phyloP scores from a whole-genome alignment of 2,329 filamentous ascomycete species.

The Dactylellina sp. region DNA sequence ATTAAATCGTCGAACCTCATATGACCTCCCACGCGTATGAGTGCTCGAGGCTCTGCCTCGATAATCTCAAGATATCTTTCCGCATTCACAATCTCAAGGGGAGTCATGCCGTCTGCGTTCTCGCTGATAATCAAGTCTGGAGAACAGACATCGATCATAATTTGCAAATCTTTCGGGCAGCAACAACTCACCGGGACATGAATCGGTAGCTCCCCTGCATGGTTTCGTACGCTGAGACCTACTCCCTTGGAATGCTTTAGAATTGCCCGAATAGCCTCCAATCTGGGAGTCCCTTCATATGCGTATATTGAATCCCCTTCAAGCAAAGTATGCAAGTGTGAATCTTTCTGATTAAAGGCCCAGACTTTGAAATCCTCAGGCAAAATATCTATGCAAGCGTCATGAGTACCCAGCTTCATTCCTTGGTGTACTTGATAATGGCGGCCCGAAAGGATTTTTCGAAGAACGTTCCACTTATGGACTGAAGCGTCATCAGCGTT shows the following conservation, averaged over 20 bases:
- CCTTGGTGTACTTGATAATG: slow-evolving; percentile 61
- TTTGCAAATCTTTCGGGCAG: slow-evolving; percentile 60
- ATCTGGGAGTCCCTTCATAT: background rate
- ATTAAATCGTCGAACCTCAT: background rate
- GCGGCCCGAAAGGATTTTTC: slow-evolving; percentile 61
- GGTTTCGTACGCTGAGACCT: slow-evolving; percentile 63
- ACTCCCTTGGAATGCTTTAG: slow-evolving; percentile 70
- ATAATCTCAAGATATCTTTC: background rate
- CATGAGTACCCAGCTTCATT: background rate
- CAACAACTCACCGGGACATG: slow-evolving; percentile 65
- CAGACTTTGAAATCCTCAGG: slow-evolving; percentile 22
- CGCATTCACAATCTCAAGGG: slow-evolving; percentile 51
- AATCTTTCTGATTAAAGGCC: slow-evolving; percentile 15
- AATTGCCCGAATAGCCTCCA: slow-evolving; percentile 65
- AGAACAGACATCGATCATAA: slow-evolving; percentile 60
- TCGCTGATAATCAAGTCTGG: slow-evolving; percentile 55
- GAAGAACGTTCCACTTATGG: slow-evolving; percentile 70
- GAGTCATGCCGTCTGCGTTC: slow-evolving; percentile 58
- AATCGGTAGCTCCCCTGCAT: slow-evolving; percentile 1
- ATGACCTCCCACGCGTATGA: too few relatives aligned
- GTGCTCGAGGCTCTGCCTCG: too few relatives aligned
- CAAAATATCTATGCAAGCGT: slow-evolving; percentile 11
- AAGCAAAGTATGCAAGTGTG: slow-evolving; percentile 61
- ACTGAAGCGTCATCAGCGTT: slow-evolving; percentile 71
- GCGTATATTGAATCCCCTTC: slow-evolving; percentile 65